Percentiles rank a stretch among this genome's conserved stretches.
phyloP scores from a whole-genome alignment of 164 flowering plant genomes.

The Nelumbo lutea region DNA sequence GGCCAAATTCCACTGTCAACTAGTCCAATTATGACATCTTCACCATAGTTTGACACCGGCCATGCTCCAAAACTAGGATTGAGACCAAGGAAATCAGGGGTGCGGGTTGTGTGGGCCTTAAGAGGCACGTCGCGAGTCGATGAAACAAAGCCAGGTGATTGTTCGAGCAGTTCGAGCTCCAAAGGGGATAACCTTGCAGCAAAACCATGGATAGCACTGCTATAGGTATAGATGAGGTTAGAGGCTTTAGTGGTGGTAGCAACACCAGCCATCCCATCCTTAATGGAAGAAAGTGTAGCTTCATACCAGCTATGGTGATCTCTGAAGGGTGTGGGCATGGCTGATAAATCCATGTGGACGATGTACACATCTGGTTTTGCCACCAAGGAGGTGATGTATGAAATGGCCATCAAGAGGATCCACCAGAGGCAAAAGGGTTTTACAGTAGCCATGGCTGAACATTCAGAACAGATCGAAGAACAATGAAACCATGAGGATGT shows the following conservation, averaged over 20 bases:
- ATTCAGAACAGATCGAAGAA: too few relatives aligned
- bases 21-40: slow-evolving; percentile 50
- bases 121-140: slow-evolving; percentile 28
- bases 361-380: slow-evolving; percentile 28
- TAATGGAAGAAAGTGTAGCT: slow-evolving; percentile 14
- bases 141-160: slow-evolving; percentile 34
- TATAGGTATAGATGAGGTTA: slow-evolving; percentile 33
- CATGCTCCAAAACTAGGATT: slow-evolving; percentile 29
- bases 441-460: too few relatives aligned
- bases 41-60: slow-evolving; percentile 41
- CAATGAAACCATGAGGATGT: too few relatives aligned
- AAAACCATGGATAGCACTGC: slow-evolving; percentile 41
- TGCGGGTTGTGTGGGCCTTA: slow-evolving; percentile 41
- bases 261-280: slow-evolving; percentile 1
- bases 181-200: slow-evolving; percentile 32
- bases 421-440: too few relatives aligned
- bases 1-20: slow-evolving; percentile 72
- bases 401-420: too few relatives aligned
- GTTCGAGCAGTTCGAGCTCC: slow-evolving; percentile 29
- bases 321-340: slow-evolving; percentile 43
- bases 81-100: slow-evolving; percentile 43
- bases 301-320: slow-evolving; percentile 37
- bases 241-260: not conserved
- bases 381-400: not conserved
- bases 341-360: slow-evolving; percentile 42